phyloP scores from a whole-genome alignment of 352 stramenopile species.

The Pseudoperonospora humuli region DNA sequence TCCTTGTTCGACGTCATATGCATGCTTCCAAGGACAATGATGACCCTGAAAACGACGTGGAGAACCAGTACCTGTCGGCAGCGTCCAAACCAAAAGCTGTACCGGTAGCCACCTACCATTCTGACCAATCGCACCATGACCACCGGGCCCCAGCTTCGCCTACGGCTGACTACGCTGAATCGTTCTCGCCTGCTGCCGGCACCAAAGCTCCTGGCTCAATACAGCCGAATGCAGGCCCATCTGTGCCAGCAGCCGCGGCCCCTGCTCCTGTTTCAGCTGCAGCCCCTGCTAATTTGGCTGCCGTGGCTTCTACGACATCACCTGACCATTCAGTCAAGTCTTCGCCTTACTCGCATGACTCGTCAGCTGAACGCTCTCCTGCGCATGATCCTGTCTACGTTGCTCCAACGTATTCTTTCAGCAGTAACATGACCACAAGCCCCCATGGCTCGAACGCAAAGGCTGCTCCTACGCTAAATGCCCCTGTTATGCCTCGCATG shows the following conservation, averaged over 20 bases:
- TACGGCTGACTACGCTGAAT: constrained; percentile 47
- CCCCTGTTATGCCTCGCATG: constrained; percentile 30
- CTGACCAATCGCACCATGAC: constrained; percentile 20
- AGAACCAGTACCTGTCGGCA: constrained; percentile 56
- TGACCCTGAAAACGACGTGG: constrained; percentile 35
- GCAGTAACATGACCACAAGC: constrained; percentile 23
- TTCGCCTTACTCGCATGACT: constrained; percentile 9
- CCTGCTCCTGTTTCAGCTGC: constrained; percentile 11
- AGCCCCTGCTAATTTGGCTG: constrained; percentile 22
- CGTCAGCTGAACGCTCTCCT: constrained; percentile 4
- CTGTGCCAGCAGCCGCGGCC: neutral
- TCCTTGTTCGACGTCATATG: constrained; percentile 58
- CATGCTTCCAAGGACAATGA: constrained; percentile 23
- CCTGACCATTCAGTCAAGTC: constrained; percentile 13
- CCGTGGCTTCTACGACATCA: constrained; percentile 13
- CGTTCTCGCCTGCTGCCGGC: constrained; percentile 34
- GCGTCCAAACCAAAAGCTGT: constrained; percentile 39
- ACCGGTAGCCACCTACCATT: constrained; percentile 21
- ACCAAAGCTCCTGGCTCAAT: constrained; percentile 14
- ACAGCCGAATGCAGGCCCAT: constrained; percentile 9
- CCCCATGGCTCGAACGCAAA: constrained; percentile 17
- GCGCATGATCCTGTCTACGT: constrained; percentile 17
- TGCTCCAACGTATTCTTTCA: constrained; percentile 21
- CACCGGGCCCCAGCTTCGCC: constrained; percentile 29
- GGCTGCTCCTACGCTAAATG: constrained; percentile 26